A percentile compares a stretch with the other conserved stretches of the same genome.
These are phyloP conservation scores for Rauvolfia tetraphylla DNA, from an alignment of 257 asterid genomes.

Conservation along the genomic window DNA sequence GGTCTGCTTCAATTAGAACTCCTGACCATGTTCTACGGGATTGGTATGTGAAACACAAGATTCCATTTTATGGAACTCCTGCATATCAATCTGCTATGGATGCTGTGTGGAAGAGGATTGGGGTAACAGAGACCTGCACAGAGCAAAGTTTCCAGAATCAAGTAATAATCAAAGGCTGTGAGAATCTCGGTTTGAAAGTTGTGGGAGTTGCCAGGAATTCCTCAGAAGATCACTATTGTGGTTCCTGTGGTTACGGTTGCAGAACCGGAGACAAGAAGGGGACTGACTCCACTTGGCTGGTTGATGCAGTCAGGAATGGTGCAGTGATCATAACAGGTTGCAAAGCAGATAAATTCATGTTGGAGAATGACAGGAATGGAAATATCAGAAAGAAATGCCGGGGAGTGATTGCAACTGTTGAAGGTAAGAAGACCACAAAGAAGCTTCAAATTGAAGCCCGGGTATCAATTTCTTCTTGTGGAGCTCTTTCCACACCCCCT, in stretches of 20 bases:
- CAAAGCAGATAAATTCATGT: conserved; percentile 52
- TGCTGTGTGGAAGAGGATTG: conserved; percentile 59
- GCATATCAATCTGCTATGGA: conserved; percentile 81
- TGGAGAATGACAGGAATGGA: conserved; percentile 26
- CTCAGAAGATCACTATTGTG: conserved; percentile 71
- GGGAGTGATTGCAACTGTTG: conserved; percentile 59
- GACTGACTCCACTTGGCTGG: conserved; percentile 75
- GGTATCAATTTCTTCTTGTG: conserved; percentile 66
- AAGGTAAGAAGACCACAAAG: conserved; percentile 27
- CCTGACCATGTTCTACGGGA: conserved; percentile 67
- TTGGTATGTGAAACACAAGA: conserved; percentile 55
- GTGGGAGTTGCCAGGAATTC: conserved; percentile 57
- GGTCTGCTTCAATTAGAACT: conserved; percentile 84
- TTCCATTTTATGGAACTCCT: conserved; percentile 44
- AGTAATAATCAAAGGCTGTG: conserved; percentile 59
- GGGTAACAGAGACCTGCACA: conserved; percentile 54
- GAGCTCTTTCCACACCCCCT: conserved; percentile 80
- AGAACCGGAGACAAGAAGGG: conserved; percentile 84
- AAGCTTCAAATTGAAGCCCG: conserved; percentile 54
- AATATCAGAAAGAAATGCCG: conserved; percentile 42
- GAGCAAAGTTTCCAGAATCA: conserved; percentile 73
- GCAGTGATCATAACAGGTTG: conserved; percentile 77
- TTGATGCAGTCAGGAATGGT: conserved; percentile 70
- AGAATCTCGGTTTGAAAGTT: conserved; percentile 62
- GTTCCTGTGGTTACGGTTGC: conserved; percentile 90